A percentile compares a stretch with the other conserved stretches of the same genome.
Conservation (phyloP, 306 rosid genomes). For the Medicago arabica region DNA sequence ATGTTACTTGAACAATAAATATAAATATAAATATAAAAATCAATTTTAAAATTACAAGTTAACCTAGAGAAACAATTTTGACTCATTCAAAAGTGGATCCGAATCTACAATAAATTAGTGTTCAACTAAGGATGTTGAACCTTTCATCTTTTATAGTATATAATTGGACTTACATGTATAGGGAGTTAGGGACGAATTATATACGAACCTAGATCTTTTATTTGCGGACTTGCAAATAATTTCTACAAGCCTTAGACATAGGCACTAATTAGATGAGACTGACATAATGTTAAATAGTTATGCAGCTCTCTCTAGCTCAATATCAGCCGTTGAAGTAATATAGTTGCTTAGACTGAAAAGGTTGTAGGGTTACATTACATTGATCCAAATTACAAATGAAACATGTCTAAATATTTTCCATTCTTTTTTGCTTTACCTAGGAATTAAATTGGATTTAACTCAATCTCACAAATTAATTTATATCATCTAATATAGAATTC, state of each 20-base stretch:
- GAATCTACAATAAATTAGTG: background rate
- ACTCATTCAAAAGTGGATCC: background rate
- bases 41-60: too few relatives aligned
- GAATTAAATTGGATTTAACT: background rate
- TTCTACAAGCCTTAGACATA: background rate
- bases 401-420: background rate
- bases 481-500: too few relatives aligned
- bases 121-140: slow-evolving; percentile 30
- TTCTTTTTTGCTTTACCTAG: background rate
- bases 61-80: too few relatives aligned
- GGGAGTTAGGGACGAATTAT: background rate
- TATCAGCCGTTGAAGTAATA: too few relatives aligned
- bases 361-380: too few relatives aligned
- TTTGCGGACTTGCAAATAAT: background rate
- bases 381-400: background rate
- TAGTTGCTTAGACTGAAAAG: too few relatives aligned
- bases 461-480: too few relatives aligned
- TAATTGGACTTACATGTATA: slow-evolving; percentile 24
- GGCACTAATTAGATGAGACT: too few relatives aligned
- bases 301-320: too few relatives aligned
- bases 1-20: too few relatives aligned
- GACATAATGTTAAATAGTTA: too few relatives aligned
- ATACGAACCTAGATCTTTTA: background rate
- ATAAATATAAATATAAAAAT: too few relatives aligned
- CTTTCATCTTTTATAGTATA: slow-evolving; percentile 31